These are phyloP conservation scores for Raffaelea deltoideospora DNA, from an alignment of 2,329 filamentous ascomycete genomes.

Conservation along the genomic window DNA sequence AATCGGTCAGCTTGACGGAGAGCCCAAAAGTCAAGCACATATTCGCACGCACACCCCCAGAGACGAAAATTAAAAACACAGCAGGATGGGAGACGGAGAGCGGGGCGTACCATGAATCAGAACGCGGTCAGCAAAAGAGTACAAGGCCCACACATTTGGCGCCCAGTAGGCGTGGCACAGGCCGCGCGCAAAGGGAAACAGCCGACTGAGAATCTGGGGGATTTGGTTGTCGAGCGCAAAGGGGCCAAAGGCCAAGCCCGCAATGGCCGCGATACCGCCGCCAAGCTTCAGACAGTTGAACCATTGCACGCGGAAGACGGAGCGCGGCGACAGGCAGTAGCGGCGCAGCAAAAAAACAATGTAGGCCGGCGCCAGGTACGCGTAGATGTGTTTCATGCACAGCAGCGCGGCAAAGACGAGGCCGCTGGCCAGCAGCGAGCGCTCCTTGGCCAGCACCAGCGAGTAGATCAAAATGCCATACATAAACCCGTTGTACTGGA, in stretches of 20 bases:
- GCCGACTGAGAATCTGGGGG: conserved; percentile 62
- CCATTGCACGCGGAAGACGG: conserved; percentile 60
- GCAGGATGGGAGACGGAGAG: background rate
- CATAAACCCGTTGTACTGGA: conserved; percentile 96
- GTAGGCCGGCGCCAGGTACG: conserved; percentile 90
- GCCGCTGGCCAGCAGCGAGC: conserved; percentile 63
- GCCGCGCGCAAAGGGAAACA: conserved; percentile 89
- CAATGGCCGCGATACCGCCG: conserved; percentile 52
- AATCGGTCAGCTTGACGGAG: no score
- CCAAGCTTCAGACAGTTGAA: conserved; percentile 75
- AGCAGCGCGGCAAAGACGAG: conserved; percentile 71
- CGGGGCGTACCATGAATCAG: conserved; percentile 56
- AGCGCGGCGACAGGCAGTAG: conserved; percentile 72
- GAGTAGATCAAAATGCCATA: conserved; percentile 85
- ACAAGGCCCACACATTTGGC: conserved; percentile 91
- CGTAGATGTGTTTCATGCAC: conserved; percentile 96
- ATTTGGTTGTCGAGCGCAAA: conserved; percentile 73
- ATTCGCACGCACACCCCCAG: no score
- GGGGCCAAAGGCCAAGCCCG: conserved; percentile 74
- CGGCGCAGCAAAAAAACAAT: conserved; percentile 82
- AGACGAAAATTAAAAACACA: background rate
- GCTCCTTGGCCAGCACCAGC: conserved; percentile 62
- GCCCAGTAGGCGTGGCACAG: conserved; percentile 98
- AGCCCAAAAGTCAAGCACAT: conserved; percentile 13
- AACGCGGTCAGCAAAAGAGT: conserved; percentile 76